Evolutionary conservation across 768 basidiomycete species (phyloP).

Genomic region (Amanita pallidorosea): DNA sequence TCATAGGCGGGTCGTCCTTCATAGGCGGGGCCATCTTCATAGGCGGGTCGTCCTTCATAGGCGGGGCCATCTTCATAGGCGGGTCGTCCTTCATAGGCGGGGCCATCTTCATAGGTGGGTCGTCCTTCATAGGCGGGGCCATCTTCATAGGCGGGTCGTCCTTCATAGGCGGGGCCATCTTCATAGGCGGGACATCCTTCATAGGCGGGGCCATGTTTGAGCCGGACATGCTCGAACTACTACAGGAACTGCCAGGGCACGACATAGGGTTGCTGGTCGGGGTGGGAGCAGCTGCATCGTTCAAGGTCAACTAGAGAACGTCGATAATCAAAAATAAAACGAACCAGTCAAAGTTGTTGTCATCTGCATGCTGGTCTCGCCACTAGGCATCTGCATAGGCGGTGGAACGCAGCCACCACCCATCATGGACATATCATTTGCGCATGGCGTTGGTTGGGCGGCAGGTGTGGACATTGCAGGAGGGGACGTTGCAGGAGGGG

Average conservation of each 20-base stretch:
- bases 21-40: too few species aligned
- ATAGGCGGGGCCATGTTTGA: neutral
- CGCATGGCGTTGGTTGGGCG: neutral
- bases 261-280: neutral
- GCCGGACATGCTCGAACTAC: neutral
- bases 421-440: neutral
- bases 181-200: too few species aligned
- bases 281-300: neutral
- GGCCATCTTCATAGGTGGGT: too few species aligned
- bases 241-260: neutral
- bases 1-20: too few species aligned
- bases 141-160: too few species aligned
- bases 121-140: too few species aligned
- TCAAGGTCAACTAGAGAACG: neutral
- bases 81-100: too few species aligned
- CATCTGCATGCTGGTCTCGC: neutral
- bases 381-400: neutral
- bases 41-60: too few species aligned
- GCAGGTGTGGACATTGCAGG: too few species aligned
- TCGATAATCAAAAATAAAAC: neutral
- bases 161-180: too few species aligned
- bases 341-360: neutral
- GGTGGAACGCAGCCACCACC: neutral
- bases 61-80: too few species aligned
- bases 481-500: too few species aligned